Percentiles rank a stretch among this genome's conserved stretches.
These are phyloP conservation scores for Aspergillus neoniger DNA, from an alignment of 2,329 filamentous ascomycete species.

Conservation along the genomic window DNA sequence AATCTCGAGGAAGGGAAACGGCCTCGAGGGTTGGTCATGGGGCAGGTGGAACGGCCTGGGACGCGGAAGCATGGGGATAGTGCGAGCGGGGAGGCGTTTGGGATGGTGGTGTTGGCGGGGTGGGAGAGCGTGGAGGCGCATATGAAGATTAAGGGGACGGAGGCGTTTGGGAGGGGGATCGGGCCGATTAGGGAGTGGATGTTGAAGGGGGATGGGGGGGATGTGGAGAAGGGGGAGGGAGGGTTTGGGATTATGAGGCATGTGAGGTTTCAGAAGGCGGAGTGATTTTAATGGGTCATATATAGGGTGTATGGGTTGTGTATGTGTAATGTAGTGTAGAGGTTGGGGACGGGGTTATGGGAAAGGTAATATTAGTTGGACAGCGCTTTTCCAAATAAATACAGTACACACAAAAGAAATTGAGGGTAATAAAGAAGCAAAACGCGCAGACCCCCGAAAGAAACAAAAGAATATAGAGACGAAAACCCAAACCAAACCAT, in stretches of 20 bases:
- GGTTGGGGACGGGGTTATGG: not conserved
- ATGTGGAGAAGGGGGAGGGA: constrained; percentile 45
- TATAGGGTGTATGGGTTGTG: too few relatives aligned
- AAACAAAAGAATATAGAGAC: constrained; percentile 4
- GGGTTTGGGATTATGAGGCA: constrained; percentile 42
- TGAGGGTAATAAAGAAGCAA: not conserved
- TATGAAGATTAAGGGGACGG: constrained; percentile 48
- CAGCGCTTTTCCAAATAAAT: constrained; percentile 30
- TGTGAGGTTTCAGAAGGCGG: not conserved
- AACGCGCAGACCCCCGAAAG: constrained; percentile 18
- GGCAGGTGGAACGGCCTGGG: constrained; percentile 40
- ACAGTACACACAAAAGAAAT: constrained; percentile 36
- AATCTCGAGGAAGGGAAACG: constrained; percentile 28
- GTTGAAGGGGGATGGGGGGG: constrained; percentile 38
- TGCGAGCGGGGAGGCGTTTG: constrained; percentile 43
- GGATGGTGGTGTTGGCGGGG: constrained; percentile 50
- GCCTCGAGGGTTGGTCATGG: constrained; percentile 37
- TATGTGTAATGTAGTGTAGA: too few relatives aligned
- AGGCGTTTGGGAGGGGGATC: constrained; percentile 48
- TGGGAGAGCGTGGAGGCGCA: constrained; percentile 57
- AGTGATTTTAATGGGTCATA: not conserved
- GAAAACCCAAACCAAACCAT: constrained; percentile 22
- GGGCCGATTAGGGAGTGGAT: constrained; percentile 44
- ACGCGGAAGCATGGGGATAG: constrained; percentile 38
- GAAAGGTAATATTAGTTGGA: constrained; percentile 9